phyloP scores from a whole-genome alignment of 805 yeast species.

The Maudiozyma barnettii region DNA sequence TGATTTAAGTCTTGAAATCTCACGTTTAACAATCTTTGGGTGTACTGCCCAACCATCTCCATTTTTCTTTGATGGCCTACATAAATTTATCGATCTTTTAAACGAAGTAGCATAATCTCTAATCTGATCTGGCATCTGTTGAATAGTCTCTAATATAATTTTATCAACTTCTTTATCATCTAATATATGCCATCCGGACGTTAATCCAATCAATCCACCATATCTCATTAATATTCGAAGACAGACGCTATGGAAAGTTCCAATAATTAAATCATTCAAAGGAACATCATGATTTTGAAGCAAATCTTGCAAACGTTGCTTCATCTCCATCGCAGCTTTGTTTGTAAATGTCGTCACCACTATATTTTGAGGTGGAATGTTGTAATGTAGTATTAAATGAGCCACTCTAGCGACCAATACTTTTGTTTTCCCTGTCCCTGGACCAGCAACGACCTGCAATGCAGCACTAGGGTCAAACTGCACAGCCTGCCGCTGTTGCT shows the following conservation, averaged over 20 bases:
- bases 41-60: slow-evolving; percentile 33
- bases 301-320: slow-evolving; percentile 42
- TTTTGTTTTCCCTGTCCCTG: slow-evolving; percentile 73
- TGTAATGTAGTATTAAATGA: slow-evolving; percentile 43
- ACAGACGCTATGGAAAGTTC: slow-evolving; percentile 88
- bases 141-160: slow-evolving; percentile 30
- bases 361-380: slow-evolving; percentile 50
- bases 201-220: slow-evolving; percentile 43
- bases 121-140: slow-evolving; percentile 26
- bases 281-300: slow-evolving; percentile 29
- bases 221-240: slow-evolving; percentile 44
- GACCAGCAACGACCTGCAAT: slow-evolving; percentile 52
- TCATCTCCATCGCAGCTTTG: slow-evolving; percentile 84
- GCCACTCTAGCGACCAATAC: slow-evolving; percentile 76
- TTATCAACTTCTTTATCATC: slow-evolving; percentile 50
- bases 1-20: slow-evolving; percentile 51
- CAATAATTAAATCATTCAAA: slow-evolving; percentile 48
- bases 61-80: slow-evolving; percentile 11
- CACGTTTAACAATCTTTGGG: slow-evolving; percentile 31
- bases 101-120: slow-evolving; percentile 26
- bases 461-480: slow-evolving; percentile 33
- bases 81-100: slow-evolving; percentile 22
- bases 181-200: slow-evolving; percentile 41
- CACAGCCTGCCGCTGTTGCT: slow-evolving; percentile 38
- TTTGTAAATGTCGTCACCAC: slow-evolving; percentile 90